These are phyloP conservation scores for Nannochloropsis salina DNA, from an alignment of 108 stramenopile species.

Conservation along the genomic window DNA sequence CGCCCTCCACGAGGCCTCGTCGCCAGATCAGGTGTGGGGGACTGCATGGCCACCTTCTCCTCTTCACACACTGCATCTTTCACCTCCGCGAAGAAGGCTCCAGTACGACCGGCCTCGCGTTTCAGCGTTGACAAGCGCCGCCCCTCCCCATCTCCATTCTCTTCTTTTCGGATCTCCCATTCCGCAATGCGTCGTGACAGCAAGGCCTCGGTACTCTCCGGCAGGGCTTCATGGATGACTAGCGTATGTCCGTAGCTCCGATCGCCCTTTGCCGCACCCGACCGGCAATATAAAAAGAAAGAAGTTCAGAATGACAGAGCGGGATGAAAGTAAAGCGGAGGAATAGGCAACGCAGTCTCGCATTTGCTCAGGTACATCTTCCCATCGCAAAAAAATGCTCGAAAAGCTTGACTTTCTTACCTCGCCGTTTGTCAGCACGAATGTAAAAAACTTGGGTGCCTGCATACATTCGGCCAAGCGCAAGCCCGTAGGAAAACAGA, in stretches of 20 bases:
- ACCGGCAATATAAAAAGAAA: too few species aligned
- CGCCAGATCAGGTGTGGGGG: background rate
- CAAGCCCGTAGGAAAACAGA: constrained; percentile 19
- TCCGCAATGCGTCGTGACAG: background rate
- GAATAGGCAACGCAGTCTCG: too few species aligned
- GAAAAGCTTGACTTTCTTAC: background rate
- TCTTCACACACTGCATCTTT: background rate
- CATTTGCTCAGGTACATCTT: too few species aligned
- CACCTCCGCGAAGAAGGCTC: constrained; percentile 5
- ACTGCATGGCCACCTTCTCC: background rate
- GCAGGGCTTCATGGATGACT: constrained; percentile 15
- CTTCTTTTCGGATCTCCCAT: background rate
- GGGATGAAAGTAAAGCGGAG: too few species aligned
- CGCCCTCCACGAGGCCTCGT: background rate
- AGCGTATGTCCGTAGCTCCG: background rate
- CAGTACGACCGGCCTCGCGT: background rate
- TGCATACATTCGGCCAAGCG: background rate
- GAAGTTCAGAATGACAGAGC: too few species aligned
- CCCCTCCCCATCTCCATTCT: too few species aligned
- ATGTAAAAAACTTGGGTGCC: background rate
- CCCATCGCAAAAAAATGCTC: too few species aligned
- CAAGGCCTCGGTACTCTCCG: background rate
- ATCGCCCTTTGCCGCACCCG: background rate
- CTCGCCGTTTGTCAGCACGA: background rate
- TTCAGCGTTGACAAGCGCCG: background rate